Conservation (phyloP, 2,329 filamentous ascomycete genomes). For the Ceratocystis diversiconidia region DNA sequence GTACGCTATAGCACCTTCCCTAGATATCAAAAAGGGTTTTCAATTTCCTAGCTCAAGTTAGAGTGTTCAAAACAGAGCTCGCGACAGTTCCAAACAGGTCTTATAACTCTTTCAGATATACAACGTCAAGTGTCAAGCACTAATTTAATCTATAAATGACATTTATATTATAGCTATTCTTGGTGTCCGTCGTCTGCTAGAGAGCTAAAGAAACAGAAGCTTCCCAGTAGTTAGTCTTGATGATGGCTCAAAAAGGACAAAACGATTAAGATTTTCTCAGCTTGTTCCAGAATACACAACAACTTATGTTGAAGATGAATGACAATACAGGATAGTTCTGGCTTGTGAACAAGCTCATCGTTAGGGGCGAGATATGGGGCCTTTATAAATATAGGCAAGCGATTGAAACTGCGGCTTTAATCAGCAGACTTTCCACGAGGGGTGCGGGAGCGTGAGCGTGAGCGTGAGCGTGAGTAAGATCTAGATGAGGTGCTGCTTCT, state of each 20-base stretch:
- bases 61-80: neutral
- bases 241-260: neutral
- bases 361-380: neutral
- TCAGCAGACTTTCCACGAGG: slow-evolving; percentile 42
- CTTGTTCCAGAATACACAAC: slow-evolving; percentile 2
- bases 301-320: neutral
- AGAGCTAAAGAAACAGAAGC: neutral
- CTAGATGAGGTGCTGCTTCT: slow-evolving; percentile 18
- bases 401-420: slow-evolving; percentile 26
- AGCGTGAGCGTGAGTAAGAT: slow-evolving; percentile 12
- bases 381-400: neutral
- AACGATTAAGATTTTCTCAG: slow-evolving; percentile 7
- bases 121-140: too few species aligned
- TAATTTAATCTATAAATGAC: too few species aligned
- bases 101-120: too few species aligned
- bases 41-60: neutral
- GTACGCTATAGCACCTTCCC: neutral
- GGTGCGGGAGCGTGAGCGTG: slow-evolving; percentile 13
- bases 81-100: neutral
- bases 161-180: neutral
- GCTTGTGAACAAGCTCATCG: neutral
- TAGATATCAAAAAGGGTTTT: neutral
- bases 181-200: neutral
- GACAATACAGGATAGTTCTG: neutral
- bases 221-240: slow-evolving; percentile 11